Conservation (phyloP, 2,329 filamentous ascomycete species). For the Hypoxylon sp. region DNA sequence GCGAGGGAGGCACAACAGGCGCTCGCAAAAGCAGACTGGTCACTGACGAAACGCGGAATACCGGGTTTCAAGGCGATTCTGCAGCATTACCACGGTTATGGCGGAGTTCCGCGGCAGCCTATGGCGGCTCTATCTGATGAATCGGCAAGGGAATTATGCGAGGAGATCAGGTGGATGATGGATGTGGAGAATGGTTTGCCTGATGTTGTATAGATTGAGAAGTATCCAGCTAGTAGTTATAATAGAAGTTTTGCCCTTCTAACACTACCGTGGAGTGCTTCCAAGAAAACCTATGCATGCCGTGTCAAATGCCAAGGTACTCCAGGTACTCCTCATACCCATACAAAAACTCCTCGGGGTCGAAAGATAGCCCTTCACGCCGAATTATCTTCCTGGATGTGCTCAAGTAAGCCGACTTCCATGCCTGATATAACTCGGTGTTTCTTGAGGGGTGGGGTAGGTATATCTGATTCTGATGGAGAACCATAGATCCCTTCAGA, state of each 20-base stretch:
- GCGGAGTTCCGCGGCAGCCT: conserved; percentile 1
- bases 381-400: not conserved
- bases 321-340: conserved; percentile 14
- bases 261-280: too few species aligned
- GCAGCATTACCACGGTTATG: conserved; percentile 2
- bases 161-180: conserved; percentile 3
- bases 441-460: conserved; percentile 4
- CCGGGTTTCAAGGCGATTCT: conserved; percentile 1
- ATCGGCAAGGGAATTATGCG: not conserved
- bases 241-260: too few species aligned
- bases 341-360: conserved; percentile 1
- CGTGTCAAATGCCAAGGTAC: conserved; percentile 28
- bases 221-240: too few species aligned
- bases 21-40: not conserved
- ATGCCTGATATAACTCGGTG: not conserved
- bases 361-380: not conserved
- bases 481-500: conserved; percentile 4
- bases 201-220: not conserved
- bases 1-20: not conserved
- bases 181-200: not conserved
- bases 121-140: conserved; percentile 1
- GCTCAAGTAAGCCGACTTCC: not conserved
- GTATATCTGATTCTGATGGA: conserved; percentile 1
- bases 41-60: not conserved
- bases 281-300: too few species aligned